A percentile compares a stretch with the other conserved stretches of the same genome.
Evolutionary conservation across 345 rosid genomes (phyloP).

Genomic region (Arabidopsis arenosa): DNA sequence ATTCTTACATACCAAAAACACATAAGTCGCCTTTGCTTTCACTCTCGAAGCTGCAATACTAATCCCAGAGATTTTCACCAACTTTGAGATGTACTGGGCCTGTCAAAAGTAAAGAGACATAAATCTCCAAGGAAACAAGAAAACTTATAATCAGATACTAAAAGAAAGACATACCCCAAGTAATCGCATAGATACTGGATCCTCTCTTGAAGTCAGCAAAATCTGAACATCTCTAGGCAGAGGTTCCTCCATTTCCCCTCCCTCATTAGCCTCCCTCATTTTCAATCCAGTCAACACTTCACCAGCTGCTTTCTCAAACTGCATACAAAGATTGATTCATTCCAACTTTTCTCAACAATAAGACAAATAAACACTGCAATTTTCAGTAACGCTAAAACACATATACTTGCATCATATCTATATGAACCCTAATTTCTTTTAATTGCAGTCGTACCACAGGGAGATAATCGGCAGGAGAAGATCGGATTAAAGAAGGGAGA

Average conservation of each 20-base stretch:
- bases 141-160: neutral
- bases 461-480: conserved; percentile 79
- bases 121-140: neutral
- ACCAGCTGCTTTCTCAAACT: conserved; percentile 92
- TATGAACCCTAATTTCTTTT: neutral
- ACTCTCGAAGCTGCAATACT: conserved; percentile 95
- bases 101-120: conserved; percentile 30
- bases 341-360: conserved; percentile 6
- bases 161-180: conserved; percentile 66
- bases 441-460: conserved; percentile 57
- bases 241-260: conserved; percentile 89
- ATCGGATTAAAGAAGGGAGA: conserved; percentile 79
- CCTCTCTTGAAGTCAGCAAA: conserved; percentile 82
- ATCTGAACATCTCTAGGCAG: conserved; percentile 70
- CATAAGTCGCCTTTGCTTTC: conserved; percentile 92
- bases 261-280: conserved; percentile 72
- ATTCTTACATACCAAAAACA: conserved; percentile 84
- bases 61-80: conserved; percentile 89
- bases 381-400: too few species aligned
- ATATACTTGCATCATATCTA: neutral
- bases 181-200: conserved; percentile 74
- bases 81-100: conserved; percentile 88
- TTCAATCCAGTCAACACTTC: conserved; percentile 83
- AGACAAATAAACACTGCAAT: neutral
- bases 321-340: neutral